Percentiles rank a stretch among this genome's conserved stretches.
Conservation (phyloP, 371 early-diverging fungal species). For the Apophysomyces sp. region DNA sequence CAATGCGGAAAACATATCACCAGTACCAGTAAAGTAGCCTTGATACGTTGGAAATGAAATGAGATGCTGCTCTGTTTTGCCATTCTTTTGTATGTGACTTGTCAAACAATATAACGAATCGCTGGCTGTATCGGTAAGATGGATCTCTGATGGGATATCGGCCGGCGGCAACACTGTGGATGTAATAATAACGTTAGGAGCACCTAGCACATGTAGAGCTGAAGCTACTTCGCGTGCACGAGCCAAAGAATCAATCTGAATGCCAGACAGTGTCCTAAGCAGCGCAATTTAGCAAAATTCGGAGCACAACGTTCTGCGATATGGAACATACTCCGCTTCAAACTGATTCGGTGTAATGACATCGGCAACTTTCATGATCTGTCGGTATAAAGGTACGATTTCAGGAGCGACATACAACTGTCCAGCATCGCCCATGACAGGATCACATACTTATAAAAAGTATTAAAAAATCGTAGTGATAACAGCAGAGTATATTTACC, state of each 20-base stretch:
- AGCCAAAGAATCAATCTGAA: conserved; percentile 48
- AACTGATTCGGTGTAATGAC: conserved; percentile 92
- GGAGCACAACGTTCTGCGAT: neutral
- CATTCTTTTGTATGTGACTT: conserved; percentile 16
- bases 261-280: conserved; percentile 61
- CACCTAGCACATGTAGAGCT: conserved; percentile 68
- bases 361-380: conserved; percentile 63
- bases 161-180: conserved; percentile 40
- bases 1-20: conserved; percentile 85
- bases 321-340: conserved; percentile 75
- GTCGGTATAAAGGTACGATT: conserved; percentile 77
- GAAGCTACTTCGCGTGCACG: conserved; percentile 56
- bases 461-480: too few species aligned
- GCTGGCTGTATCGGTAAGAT: conserved; percentile 12
- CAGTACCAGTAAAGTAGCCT: conserved; percentile 91
- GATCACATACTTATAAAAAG: conserved; percentile 72
- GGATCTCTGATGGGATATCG: conserved; percentile 34
- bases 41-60: conserved; percentile 76
- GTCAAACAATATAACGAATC: conserved; percentile 39
- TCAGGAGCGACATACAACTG: conserved; percentile 82
- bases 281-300: neutral
- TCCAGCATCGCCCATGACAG: conserved; percentile 93
- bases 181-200: conserved; percentile 77
- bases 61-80: conserved; percentile 34
- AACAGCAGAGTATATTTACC: conserved; percentile 39